Conservation (phyloP, 192 early-diverging fungal genomes). For the Coemansia sp. region DNA sequence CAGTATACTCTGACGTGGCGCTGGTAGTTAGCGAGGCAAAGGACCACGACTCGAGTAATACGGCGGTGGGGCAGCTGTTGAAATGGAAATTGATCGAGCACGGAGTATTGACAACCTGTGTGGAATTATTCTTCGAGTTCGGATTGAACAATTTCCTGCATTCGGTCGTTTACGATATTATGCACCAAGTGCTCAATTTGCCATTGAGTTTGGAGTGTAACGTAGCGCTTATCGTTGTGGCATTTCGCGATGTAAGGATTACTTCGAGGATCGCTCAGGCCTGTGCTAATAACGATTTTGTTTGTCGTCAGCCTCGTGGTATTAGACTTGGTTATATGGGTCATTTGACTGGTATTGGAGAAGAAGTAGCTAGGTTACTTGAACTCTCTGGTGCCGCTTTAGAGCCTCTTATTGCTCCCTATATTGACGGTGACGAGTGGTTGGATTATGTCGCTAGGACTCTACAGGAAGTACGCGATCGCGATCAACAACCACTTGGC, state of each 20-base stretch:
- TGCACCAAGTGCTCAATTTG: constrained; percentile 96
- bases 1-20: not conserved
- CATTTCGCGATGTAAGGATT: constrained; percentile 85
- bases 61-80: constrained; percentile 73
- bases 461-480: constrained; percentile 44
- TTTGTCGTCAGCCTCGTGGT: constrained; percentile 82
- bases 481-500: constrained; percentile 55
- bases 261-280: constrained; percentile 84
- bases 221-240: constrained; percentile 62
- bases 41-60: constrained; percentile 25
- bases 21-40: constrained; percentile 7
- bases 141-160: constrained; percentile 99
- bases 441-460: constrained; percentile 51
- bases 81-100: constrained; percentile 71
- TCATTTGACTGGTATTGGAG: constrained; percentile 95
- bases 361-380: constrained; percentile 89
- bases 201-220: constrained; percentile 72
- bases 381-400: constrained; percentile 65
- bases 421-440: constrained; percentile 56
- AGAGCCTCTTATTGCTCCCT: constrained; percentile 48
- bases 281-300: constrained; percentile 80
- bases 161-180: constrained; percentile 98
- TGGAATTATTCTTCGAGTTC: constrained; percentile 90
- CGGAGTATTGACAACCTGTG: constrained; percentile 65
- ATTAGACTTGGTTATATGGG: constrained; percentile 97